Evolutionary conservation across 306 rosid genomes (phyloP), one percentile per base, ranked within the genome.

Genomic region (Urtica urens): DNA sequence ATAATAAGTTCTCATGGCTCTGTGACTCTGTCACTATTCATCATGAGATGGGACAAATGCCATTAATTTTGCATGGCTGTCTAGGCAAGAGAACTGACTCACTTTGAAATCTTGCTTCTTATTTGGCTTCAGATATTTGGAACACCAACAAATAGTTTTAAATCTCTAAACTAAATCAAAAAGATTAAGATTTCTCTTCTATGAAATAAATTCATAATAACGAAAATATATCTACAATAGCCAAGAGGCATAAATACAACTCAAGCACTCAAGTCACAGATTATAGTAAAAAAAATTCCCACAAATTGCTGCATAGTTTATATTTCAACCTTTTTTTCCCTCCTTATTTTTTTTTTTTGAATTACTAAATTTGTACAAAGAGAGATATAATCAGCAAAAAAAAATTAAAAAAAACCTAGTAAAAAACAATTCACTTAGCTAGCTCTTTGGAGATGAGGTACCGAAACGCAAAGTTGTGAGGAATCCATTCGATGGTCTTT

Each of bases 381-480:
- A 66, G 44, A 70, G 57, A 33, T 10, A 12, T 34, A 12, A 10
- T 5, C 21, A 42, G 26, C 55, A 18, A 18, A 33, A 25, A 65
- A 49, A 5, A 57, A 26, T 44, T 26, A 38, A 18, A 50, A 50
- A 58, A 37, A 49, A 45, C 63, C 66, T 51, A 21, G 55, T 41
- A 29, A 15, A 4, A 33, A 52, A 59, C 40, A 49, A 38, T 15
- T 83, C 72, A 90, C 68, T 78, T 75, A 43, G 79, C 60, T 41
- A 81, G 63, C 66, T 90, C 99, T 65, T 90, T 90, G 2, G 76
- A 85, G 44, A 90, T 73, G 31, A 90, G 82, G 69, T 85, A 90
- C 63, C 99, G 78, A 58, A 90, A 90, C 31, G 77, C 49, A 23
- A 81, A 85, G 62, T 78, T 79, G 56, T 82, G 94, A 38, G 94